Evolutionary conservation across 768 basidiomycete genomes (phyloP), one percentile per base, ranked within the genome.

Genomic region (Kwoniella europaea): DNA sequence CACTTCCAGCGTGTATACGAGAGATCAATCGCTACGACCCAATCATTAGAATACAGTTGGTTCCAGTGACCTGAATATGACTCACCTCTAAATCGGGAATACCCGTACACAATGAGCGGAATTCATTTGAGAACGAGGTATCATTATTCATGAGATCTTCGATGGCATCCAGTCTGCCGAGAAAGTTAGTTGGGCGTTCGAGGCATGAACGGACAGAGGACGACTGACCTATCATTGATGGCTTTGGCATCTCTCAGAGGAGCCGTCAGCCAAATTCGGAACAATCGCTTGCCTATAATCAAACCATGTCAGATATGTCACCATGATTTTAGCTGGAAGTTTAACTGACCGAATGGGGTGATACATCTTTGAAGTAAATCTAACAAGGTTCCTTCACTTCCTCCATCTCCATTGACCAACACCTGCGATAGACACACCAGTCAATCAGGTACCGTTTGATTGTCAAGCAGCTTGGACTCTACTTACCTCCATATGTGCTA

Each of bases 201-300:
- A 35, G 35, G 35, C 35, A 1, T 35, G 35, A 0, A 35, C 35
- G 35, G 35, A 35, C 35, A 35, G 35, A 35, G 35, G 35, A 35
- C 18, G 41, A 71, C 85, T 72, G 77, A 92, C 94, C 94, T 87
- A 52, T 92, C 90, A 78, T 96, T 95, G 84, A 99, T 98, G 59
- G 92, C 92, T 12, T 87, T 81, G 44, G 90, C 89, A 50, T 92
- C 89, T 41, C 91, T 89, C 72, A 99, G 84, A 20, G 97, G 97
- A 87, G 91, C 91, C 73, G 93, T 97, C 9, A 99, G 86, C 97
- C 97, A 99, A 64, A 96, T 91, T 53, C 95, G 89, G 88, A 99
- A 98, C 35, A 98, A 86, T 27, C 97, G 89, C 82, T 98, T 98
- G 52, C 94, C 93, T 93, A 65, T 55, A 15, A 20, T 42, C 18